Conservation (phyloP, 2,329 filamentous ascomycete genomes). For the Eurotiales sp. region DNA sequence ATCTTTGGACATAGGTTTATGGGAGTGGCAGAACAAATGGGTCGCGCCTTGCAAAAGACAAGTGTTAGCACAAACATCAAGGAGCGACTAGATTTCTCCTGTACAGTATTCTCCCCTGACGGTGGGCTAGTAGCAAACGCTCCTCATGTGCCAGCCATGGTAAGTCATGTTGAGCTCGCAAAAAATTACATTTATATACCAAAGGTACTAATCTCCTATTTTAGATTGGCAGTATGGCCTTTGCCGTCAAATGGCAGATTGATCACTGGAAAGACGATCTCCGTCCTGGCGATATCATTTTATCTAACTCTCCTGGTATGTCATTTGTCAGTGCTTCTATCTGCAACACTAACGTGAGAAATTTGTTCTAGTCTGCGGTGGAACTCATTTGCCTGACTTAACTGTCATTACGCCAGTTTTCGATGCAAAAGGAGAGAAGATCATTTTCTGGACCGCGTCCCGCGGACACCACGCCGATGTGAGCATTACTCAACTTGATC, state of each 20-base stretch:
- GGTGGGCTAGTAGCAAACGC: neutral
- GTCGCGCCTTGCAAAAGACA: neutral
- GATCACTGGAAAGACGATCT: conserved; percentile 65
- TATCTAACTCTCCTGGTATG: conserved; percentile 37
- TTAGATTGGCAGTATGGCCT: conserved; percentile 8
- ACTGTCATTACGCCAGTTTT: conserved; percentile 11
- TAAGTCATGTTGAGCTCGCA: too few relatives aligned
- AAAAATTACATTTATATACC: too few relatives aligned
- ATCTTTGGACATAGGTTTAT: neutral
- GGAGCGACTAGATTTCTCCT: neutral
- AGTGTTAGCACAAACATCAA: conserved; percentile 7
- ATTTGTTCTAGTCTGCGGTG: neutral
- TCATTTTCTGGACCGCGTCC: conserved; percentile 10
- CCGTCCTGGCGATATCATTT: conserved; percentile 67
- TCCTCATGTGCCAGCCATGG: neutral
- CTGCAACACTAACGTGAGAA: neutral
- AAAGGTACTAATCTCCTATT: too few relatives aligned
- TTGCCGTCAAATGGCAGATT: conserved; percentile 10
- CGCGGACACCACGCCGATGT: conserved; percentile 8
- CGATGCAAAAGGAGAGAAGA: neutral
- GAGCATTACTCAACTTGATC: neutral
- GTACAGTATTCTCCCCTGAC: neutral
- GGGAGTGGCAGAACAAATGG: conserved; percentile 3
- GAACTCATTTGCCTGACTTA: conserved; percentile 5
- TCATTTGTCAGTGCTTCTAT: neutral